Evolutionary conservation across 208 protist species (phyloP).

Genomic region (Leishmania turanica): DNA sequence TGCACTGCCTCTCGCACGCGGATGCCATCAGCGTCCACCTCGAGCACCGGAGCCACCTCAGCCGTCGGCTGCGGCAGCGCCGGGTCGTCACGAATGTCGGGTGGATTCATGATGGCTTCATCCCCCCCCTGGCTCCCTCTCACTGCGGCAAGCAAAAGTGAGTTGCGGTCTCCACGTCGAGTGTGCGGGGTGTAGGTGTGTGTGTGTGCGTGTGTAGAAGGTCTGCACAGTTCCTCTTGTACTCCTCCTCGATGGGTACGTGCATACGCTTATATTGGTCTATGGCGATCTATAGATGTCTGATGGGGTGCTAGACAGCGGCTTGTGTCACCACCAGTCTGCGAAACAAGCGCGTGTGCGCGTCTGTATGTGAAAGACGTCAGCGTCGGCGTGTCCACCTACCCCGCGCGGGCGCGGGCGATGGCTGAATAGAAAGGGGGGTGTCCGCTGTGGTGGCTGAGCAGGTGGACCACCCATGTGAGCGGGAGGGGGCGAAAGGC

Average conservation of each 20-base stretch:
- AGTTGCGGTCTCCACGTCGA: too few species aligned
- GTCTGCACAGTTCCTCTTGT: background rate
- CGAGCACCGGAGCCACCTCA: constrained; percentile 50
- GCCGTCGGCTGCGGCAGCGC: constrained; percentile 42
- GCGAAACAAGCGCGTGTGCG: background rate
- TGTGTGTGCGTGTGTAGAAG: background rate
- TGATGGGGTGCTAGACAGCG: background rate
- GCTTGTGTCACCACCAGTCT: background rate
- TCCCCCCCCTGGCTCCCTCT: background rate
- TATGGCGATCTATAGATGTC: background rate
- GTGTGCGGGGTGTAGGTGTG: background rate
- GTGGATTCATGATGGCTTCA: constrained; percentile 44
- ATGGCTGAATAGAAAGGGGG: background rate
- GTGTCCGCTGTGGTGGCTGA: background rate
- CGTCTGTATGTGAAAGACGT: background rate
- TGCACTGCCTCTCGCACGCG: constrained; percentile 77
- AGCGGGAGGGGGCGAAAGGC: background rate
- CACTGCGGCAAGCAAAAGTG: background rate
- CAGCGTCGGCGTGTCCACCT: background rate
- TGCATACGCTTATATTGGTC: background rate
- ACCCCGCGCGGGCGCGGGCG: background rate
- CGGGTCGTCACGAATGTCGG: constrained; percentile 56
- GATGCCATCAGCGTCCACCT: constrained; percentile 77
- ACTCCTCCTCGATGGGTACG: background rate
- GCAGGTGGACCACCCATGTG: background rate